A percentile compares a stretch with the other conserved stretches of the same genome.
Evolutionary conservation across 768 basidiomycete genomes (phyloP).

Genomic region (Serendipita indica): DNA sequence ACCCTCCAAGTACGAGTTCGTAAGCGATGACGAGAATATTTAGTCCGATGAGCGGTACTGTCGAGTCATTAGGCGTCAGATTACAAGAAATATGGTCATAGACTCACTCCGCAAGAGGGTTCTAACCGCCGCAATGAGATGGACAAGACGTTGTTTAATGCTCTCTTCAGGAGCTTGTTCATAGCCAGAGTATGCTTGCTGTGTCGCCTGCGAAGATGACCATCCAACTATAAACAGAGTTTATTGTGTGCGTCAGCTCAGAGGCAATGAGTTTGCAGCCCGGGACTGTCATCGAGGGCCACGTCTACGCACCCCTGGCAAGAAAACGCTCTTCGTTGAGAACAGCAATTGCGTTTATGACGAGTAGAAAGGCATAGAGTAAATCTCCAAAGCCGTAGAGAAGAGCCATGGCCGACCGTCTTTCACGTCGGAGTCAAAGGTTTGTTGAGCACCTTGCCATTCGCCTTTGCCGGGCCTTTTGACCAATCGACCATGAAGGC

Average conservation of each 20-base stretch:
- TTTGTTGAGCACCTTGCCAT: background rate
- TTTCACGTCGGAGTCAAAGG: background rate
- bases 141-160: conserved; percentile 74
- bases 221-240: conserved; percentile 56
- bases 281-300: conserved; percentile 8
- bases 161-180: conserved; percentile 50
- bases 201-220: conserved; percentile 54
- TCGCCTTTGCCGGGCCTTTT: too few species aligned
- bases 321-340: conserved; percentile 95
- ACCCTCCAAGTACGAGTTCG: conserved; percentile 51
- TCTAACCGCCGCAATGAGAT: conserved; percentile 87
- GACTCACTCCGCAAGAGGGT: conserved; percentile 93
- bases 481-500: background rate
- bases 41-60: conserved; percentile 82
- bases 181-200: conserved; percentile 35
- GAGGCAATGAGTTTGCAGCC: background rate
- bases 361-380: conserved; percentile 71
- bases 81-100: conserved; percentile 13
- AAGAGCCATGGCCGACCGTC: background rate
- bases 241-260: background rate
- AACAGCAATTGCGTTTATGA: conserved; percentile 90
- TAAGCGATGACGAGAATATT: conserved; percentile 82
- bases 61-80: conserved; percentile 11
- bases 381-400: conserved; percentile 28
- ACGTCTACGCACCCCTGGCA: conserved; percentile 53